These are phyloP conservation scores for Leishmania tropica DNA, from an alignment of 208 protist species.

Conservation along the genomic window DNA sequence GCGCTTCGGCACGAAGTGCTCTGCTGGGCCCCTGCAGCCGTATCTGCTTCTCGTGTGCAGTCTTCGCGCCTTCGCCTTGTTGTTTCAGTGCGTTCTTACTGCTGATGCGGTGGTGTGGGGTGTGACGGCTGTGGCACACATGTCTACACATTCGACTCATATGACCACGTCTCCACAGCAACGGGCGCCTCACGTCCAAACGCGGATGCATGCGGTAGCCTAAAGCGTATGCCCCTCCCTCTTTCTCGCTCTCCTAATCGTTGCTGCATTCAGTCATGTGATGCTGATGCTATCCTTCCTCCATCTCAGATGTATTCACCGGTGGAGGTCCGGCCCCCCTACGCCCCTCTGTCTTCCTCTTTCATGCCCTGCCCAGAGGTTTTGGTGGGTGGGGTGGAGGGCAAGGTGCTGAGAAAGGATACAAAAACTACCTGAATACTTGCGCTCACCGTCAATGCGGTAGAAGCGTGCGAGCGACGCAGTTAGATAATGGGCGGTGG, in stretches of 20 bases:
- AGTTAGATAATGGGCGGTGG: background rate
- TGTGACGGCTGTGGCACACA: background rate
- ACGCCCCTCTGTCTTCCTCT: background rate
- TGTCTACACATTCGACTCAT: background rate
- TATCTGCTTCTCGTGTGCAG: background rate
- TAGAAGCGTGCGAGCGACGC: background rate
- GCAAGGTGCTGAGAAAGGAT: background rate
- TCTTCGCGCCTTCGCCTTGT: background rate
- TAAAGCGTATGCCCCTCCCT: background rate
- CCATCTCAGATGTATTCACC: background rate
- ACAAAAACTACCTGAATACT: background rate
- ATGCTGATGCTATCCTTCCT: background rate
- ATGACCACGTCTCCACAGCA: background rate
- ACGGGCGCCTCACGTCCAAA: background rate
- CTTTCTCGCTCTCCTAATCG: background rate
- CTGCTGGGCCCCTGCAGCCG: background rate
- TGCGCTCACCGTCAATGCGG: background rate
- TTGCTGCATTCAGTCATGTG: background rate
- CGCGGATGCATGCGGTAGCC: background rate
- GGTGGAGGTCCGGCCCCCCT: background rate
- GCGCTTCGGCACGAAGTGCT: background rate
- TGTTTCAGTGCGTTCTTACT: background rate
- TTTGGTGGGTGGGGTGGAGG: background rate
- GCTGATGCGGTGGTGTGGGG: background rate
- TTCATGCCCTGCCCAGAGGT: background rate